Percentiles rank a stretch among this genome's conserved stretches.
phyloP scores from a whole-genome alignment of 345 rosid species.

The Viola odorata region DNA sequence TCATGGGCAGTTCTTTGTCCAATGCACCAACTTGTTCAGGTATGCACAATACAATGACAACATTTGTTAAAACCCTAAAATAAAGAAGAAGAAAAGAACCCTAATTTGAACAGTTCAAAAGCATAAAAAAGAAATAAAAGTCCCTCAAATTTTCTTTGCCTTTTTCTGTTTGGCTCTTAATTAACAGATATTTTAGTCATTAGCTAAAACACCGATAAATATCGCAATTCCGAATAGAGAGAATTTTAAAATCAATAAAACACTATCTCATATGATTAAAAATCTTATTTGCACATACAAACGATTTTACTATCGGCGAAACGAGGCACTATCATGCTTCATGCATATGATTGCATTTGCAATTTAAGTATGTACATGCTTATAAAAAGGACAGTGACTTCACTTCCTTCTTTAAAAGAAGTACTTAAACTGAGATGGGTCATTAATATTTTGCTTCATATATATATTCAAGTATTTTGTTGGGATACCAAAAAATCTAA shows the following conservation, averaged over 20 bases:
- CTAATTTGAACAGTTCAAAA: neutral
- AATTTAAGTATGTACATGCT: neutral
- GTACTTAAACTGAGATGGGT: slow-evolving; percentile 3
- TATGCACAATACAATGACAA: neutral
- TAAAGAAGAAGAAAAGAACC: neutral
- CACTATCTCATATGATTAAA: too few species aligned
- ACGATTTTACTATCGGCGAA: too few species aligned
- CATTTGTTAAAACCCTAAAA: too few species aligned
- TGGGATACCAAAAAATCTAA: neutral
- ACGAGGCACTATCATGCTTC: neutral
- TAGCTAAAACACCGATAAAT: too few species aligned
- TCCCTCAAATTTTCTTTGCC: slow-evolving; percentile 11
- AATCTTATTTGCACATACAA: too few species aligned
- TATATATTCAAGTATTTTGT: neutral
- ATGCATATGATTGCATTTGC: slow-evolving; percentile 5
- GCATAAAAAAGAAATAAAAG: neutral
- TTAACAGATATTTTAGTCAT: too few species aligned
- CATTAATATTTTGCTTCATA: slow-evolving; percentile 11
- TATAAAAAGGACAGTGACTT: slow-evolving; percentile 9
- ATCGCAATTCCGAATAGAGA: too few species aligned
- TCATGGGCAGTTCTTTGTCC: slow-evolving; percentile 11
- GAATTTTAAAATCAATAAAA: too few species aligned
- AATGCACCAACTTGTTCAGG: slow-evolving; percentile 5
- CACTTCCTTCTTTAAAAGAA: slow-evolving; percentile 3
- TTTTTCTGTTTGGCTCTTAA: neutral